Base-by-base conservation (phyloP, 1,139 yeast species). In the Blastobotrys illinoisensis region DNA sequence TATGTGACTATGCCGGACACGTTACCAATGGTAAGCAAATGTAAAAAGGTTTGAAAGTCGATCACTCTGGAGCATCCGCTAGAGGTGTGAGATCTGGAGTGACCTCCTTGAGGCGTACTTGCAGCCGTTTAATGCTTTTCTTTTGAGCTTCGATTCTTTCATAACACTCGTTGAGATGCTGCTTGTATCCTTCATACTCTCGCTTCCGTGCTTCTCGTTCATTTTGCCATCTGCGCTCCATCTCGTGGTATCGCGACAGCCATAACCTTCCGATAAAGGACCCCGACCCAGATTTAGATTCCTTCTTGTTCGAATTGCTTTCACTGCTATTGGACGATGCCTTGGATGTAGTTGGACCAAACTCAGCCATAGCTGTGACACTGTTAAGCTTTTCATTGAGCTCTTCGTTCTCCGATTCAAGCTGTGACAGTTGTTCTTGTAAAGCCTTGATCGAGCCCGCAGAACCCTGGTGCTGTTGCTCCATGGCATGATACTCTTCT, bases 181-280 rank as follows among this genome's bases (percentile, higher is more conserved):
- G 56, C 36, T 55, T 52, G 44, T 58, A 60, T 5, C 59, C 56
- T 9, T 58, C 58, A 50, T 53, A 57, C 36, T 60, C 63, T 21
- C 57, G 44, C 45, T 54, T 53, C 23, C 63, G 50, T 2, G 58
- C 57, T 44, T 59, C 62, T 5, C 60, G 55, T 44, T 60, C 63
- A 48, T 56, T 57, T 24, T 58, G 57, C 53, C 55, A 60, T 19
- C 59, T 50, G 18, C 53, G 46, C 50, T 60, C 59, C 62, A 60
- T 60, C 47, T 60, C 60, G n/a, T 55, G 56, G 20, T 51, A 54
- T 23, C 56, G 36, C 14, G 56, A 54, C 9, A 54, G 50, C 56
- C 56, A 54, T 5, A 54, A 26, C 36, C 52, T 49, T 11, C 56
- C 56, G 5, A 51, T 52, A 46, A 54, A 54, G 2, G 56, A 26